A percentile compares a stretch with the other conserved stretches of the same genome.
Evolutionary conservation across 495 filamentous ascomycete genomes (phyloP).

Genomic region (Aspergillus saccharolyticus): DNA sequence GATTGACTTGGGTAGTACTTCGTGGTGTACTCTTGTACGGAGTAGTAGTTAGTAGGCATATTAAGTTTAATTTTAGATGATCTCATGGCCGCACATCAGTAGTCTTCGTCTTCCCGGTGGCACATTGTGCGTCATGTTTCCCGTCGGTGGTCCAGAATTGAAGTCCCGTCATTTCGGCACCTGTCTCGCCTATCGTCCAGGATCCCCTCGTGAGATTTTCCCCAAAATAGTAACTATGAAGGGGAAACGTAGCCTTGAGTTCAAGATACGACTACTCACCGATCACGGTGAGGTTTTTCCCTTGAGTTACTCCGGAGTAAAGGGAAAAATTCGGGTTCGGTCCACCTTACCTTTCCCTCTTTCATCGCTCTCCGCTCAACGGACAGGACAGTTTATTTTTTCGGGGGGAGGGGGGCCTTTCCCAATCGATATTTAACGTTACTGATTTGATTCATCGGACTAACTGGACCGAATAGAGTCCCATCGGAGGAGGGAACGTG

Average conservation of each 20-base stretch:
- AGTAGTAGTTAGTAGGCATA: too few relatives aligned
- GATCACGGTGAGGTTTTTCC: constrained; percentile 6
- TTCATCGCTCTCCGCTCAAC: background rate
- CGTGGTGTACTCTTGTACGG: too few relatives aligned
- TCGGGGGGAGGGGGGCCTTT: too few relatives aligned
- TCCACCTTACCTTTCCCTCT: constrained; percentile 5
- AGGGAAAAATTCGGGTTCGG: constrained; percentile 2
- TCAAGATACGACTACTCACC: too few relatives aligned
- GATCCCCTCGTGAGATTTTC: background rate
- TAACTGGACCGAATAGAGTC: too few relatives aligned
- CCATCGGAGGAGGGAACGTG: background rate
- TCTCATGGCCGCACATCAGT: background rate
- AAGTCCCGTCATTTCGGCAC: background rate
- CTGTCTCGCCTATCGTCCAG: background rate
- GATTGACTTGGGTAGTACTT: too few relatives aligned
- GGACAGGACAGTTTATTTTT: background rate
- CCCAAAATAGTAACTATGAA: too few relatives aligned
- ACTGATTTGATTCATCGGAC: too few relatives aligned
- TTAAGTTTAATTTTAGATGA: background rate
- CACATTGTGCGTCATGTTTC: background rate
- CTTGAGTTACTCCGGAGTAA: background rate
- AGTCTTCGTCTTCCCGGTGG: background rate
- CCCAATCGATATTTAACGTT: too few relatives aligned
- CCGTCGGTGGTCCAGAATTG: background rate
- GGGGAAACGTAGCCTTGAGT: too few relatives aligned